phyloP scores from a whole-genome alignment of 805 yeast species.

The Zygosaccharomyces gambellarensis region DNA sequence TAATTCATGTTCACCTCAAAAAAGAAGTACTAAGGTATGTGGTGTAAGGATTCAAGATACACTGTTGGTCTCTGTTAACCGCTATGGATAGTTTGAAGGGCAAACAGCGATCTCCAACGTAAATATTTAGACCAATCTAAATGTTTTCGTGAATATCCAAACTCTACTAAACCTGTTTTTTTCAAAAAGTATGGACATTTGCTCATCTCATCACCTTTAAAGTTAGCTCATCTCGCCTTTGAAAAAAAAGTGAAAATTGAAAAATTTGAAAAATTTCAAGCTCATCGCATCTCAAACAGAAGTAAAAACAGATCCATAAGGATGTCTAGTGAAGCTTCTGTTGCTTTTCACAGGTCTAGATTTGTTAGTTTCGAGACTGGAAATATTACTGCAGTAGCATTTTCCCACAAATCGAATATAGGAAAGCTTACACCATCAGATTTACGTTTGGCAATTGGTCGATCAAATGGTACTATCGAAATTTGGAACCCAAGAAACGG shows the following conservation, averaged over 20 bases:
- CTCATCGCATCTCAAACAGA: conserved; percentile 19
- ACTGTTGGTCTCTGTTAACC: not conserved
- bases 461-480: conserved; percentile 92
- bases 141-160: not conserved
- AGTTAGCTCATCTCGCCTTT: not conserved
- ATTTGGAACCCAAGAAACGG: conserved; percentile 83
- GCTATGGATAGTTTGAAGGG: not conserved
- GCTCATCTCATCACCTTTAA: not conserved
- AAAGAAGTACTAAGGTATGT: not conserved
- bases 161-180: not conserved
- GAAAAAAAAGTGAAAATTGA: conserved; percentile 9
- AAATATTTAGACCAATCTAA: not conserved
- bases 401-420: conserved; percentile 54
- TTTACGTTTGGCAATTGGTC: conserved; percentile 80
- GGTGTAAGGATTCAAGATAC: not conserved
- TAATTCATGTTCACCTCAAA: not conserved
- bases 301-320: conserved; percentile 2
- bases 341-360: conserved; percentile 71
- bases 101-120: too few relatives aligned
- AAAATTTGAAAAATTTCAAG: conserved; percentile 12
- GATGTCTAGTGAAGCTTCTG: conserved; percentile 12
- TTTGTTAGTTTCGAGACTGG: conserved; percentile 87
- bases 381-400: conserved; percentile 74
- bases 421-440: conserved; percentile 46
- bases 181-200: not conserved